Conservation (phyloP, 768 basidiomycete species). For the Suillus subaureus region DNA sequence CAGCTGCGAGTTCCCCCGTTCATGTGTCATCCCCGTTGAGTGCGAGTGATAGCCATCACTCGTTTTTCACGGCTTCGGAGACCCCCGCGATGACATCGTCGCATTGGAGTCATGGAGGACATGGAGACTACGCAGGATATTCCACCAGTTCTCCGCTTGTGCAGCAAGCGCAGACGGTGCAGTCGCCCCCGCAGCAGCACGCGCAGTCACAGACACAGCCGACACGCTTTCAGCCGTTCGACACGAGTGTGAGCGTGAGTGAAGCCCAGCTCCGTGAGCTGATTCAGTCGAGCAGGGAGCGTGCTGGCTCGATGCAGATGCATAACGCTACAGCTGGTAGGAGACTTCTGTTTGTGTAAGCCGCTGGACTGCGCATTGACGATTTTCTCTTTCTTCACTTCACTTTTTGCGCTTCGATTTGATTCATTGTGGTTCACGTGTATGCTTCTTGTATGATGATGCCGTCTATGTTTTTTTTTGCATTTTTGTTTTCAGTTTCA, state of each 20-base stretch:
- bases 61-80: conserved; percentile 44
- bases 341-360: conserved; percentile 47
- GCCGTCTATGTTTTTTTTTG: conserved; percentile 15
- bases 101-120: conserved; percentile 47
- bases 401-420: conserved; percentile 28
- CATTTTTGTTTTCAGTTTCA: conserved; percentile 27
- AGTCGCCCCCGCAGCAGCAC: conserved; percentile 36
- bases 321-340: conserved; percentile 46
- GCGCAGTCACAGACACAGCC: conserved; percentile 20
- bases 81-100: conserved; percentile 39
- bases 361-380: conserved; percentile 14
- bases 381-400: conserved; percentile 28
- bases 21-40: conserved; percentile 58
- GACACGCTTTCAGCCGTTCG: conserved; percentile 58
- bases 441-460: conserved; percentile 16
- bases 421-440: conserved; percentile 15
- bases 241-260: conserved; percentile 53
- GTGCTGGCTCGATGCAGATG: conserved; percentile 38
- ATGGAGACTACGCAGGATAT: conserved; percentile 46
- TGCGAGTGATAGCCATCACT: conserved; percentile 49
- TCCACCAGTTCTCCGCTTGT: conserved; percentile 49
- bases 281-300: conserved; percentile 70
- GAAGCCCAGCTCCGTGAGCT: conserved; percentile 80
- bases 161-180: conserved; percentile 44
- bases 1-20: conserved; percentile 58